Percentiles rank a stretch among this genome's conserved stretches.
Evolutionary conservation across 306 rosid species (phyloP).

Genomic region (Citrullus amarus): DNA sequence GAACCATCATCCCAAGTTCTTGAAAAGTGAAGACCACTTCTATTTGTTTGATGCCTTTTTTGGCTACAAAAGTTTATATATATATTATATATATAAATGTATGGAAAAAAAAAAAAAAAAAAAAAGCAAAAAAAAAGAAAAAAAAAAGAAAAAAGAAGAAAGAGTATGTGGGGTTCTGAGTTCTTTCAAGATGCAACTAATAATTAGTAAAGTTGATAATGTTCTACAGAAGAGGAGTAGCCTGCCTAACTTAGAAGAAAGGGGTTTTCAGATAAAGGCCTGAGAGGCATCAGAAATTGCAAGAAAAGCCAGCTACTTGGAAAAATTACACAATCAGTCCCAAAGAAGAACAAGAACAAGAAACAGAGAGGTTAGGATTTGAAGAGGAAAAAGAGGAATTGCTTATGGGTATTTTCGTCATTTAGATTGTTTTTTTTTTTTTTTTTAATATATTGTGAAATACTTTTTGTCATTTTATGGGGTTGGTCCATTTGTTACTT

Average conservation of each 20-base stretch:
- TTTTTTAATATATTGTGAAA: slow-evolving; percentile 26
- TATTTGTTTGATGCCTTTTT: background rate
- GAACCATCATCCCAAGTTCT: slow-evolving; percentile 79
- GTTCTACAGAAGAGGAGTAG: background rate
- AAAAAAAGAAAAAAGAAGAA: background rate
- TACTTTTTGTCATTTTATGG: slow-evolving; percentile 29
- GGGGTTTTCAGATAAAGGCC: slow-evolving; percentile 4
- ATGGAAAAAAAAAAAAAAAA: no score
- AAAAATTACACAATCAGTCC: slow-evolving; percentile 17
- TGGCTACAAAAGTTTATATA: background rate
- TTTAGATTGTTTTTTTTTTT: slow-evolving; percentile 18
- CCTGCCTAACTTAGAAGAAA: slow-evolving; percentile 4
- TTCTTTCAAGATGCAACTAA: background rate
- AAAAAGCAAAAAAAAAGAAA: no score
- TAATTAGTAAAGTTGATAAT: background rate
- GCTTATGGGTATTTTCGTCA: background rate
- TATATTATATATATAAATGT: background rate
- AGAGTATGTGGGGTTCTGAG: background rate
- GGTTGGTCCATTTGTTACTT: slow-evolving; percentile 27
- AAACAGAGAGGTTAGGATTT: slow-evolving; percentile 20
- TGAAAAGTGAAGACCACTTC: background rate
- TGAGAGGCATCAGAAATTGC: slow-evolving; percentile 9
- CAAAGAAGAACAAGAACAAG: slow-evolving; percentile 21
- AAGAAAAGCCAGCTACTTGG: slow-evolving; percentile 9
- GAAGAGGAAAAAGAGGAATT: slow-evolving; percentile 19